A percentile compares a stretch with the other conserved stretches of the same genome.
phyloP scores from a whole-genome alignment of 768 basidiomycete genomes.

The Lentinula raphanica region DNA sequence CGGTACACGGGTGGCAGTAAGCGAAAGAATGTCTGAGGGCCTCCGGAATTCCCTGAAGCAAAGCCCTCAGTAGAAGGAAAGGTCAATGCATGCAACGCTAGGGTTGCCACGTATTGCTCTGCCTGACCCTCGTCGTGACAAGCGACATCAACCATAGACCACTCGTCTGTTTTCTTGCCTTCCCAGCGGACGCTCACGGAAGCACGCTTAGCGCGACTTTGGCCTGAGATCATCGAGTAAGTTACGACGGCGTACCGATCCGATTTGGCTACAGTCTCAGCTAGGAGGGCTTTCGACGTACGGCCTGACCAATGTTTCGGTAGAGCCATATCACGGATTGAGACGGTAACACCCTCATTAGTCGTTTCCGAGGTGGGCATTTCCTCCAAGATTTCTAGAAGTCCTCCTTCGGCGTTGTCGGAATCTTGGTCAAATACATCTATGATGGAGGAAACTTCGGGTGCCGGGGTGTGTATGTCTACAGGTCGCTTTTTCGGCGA shows the following conservation, averaged over 20 bases:
- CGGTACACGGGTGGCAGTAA: constrained; percentile 77
- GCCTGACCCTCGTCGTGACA: constrained; percentile 77
- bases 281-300: constrained; percentile 70
- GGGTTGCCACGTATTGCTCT: constrained; percentile 82
- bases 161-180: constrained; percentile 52
- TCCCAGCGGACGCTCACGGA: constrained; percentile 72
- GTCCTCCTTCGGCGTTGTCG: constrained; percentile 48
- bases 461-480: constrained; percentile 10
- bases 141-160: constrained; percentile 81
- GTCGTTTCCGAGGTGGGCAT: constrained; percentile 54
- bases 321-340: constrained; percentile 66
- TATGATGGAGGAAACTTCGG: background rate
- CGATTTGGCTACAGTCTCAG: constrained; percentile 59
- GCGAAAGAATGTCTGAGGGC: constrained; percentile 64
- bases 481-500: constrained; percentile 13
- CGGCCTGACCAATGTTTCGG: constrained; percentile 83
- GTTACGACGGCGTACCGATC: constrained; percentile 74
- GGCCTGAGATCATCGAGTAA: constrained; percentile 60
- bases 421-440: constrained; percentile 54
- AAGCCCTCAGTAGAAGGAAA: constrained; percentile 65
- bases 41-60: constrained; percentile 40
- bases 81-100: constrained; percentile 77
- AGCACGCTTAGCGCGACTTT: constrained; percentile 72
- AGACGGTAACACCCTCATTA: constrained; percentile 46
- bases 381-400: constrained; percentile 72